Percentiles rank a stretch among this genome's conserved stretches.
These are phyloP conservation scores for Didymella exigua DNA, from an alignment of 2,329 filamentous ascomycete genomes.

Conservation along the genomic window DNA sequence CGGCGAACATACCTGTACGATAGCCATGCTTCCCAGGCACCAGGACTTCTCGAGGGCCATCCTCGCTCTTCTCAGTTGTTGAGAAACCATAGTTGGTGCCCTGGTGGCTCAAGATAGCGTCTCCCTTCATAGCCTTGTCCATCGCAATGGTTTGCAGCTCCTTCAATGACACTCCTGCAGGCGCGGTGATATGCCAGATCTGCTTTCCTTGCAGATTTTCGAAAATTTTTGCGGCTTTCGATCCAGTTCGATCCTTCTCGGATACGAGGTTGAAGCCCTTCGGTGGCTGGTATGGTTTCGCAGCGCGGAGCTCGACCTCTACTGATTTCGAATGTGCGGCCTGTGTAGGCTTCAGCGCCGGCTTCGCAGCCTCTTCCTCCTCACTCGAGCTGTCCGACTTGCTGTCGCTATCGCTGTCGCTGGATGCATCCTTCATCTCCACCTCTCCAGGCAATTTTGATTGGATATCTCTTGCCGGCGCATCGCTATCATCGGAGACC, in stretches of 20 bases:
- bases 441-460: constrained; percentile 23
- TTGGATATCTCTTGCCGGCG: constrained; percentile 22
- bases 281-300: constrained; percentile 46
- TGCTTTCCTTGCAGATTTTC: constrained; percentile 71
- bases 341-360: constrained; percentile 23
- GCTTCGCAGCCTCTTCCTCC: constrained; percentile 46
- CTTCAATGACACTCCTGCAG: constrained; percentile 70
- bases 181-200: constrained; percentile 80
- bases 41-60: constrained; percentile 63
- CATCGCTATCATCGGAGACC: constrained; percentile 31
- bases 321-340: constrained; percentile 29
- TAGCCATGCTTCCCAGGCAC: constrained; percentile 66
- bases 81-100: constrained; percentile 67
- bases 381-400: constrained; percentile 45
- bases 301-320: constrained; percentile 43
- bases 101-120: constrained; percentile 65
- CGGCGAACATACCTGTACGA: constrained; percentile 56
- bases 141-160: constrained; percentile 69
- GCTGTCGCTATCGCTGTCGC: constrained; percentile 22
- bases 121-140: constrained; percentile 59
- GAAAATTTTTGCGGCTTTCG: constrained; percentile 56
- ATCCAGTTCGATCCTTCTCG: constrained; percentile 51
- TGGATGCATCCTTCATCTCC: constrained; percentile 18
- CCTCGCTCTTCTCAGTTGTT: constrained; percentile 57
- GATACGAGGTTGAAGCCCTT: constrained; percentile 56